Conservation (phyloP, 805 yeast species). For the Starmera quercuum region DNA sequence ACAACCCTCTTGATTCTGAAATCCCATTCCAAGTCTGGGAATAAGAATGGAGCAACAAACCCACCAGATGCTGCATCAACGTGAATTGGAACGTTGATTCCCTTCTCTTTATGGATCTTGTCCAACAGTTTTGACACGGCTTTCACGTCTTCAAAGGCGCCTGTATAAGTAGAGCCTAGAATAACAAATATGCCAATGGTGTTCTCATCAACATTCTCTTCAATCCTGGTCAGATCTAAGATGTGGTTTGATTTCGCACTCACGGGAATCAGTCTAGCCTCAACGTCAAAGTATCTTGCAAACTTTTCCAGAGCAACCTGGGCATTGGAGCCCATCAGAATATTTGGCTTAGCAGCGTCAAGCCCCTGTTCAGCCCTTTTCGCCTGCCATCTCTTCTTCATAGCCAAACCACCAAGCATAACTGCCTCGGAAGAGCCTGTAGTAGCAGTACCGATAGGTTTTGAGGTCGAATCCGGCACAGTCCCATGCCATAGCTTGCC, state of each 20-base stretch:
- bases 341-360: conserved; percentile 62
- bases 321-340: conserved; percentile 86
- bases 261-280: conserved; percentile 68
- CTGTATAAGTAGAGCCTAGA: conserved; percentile 88
- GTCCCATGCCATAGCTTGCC: conserved; percentile 80
- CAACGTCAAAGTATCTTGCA: conserved; percentile 91
- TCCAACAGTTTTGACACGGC: conserved; percentile 58
- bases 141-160: conserved; percentile 77
- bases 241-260: conserved; percentile 51
- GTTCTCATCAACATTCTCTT: conserved; percentile 73
- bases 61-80: conserved; percentile 95
- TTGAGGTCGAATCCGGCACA: conserved; percentile 11
- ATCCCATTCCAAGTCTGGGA: conserved; percentile 78
- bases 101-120: conserved; percentile 58
- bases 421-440: conserved; percentile 94
- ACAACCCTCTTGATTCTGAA: conserved; percentile 70
- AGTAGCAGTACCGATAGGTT: conserved; percentile 80
- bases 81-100: conserved; percentile 70
- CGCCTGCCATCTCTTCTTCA: conserved; percentile 86
- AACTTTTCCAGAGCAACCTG: conserved; percentile 94
- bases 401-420: conserved; percentile 87
- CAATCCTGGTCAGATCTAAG: conserved; percentile 53
- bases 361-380: conserved; percentile 52
- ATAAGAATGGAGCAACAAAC: conserved; percentile 76
- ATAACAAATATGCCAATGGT: conserved; percentile 89